Percentiles rank a stretch among this genome's conserved stretches.
Conservation (phyloP, 768 basidiomycete species). For the Leccinum disarticulatum region DNA sequence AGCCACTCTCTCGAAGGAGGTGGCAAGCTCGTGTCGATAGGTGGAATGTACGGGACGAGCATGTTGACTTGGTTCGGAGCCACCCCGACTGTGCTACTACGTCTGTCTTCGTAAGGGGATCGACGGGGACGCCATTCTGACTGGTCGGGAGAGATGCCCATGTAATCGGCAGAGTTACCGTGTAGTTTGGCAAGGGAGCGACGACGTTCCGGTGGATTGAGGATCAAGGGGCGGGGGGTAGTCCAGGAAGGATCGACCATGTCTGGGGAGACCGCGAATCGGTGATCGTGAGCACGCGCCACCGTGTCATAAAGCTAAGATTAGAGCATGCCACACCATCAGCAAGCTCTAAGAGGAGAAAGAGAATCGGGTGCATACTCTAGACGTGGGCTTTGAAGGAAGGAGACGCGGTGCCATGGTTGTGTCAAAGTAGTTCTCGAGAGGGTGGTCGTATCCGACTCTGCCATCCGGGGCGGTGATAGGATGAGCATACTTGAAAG, state of each 20-base stretch:
- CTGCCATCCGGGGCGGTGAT: constrained; percentile 13
- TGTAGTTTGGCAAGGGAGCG: constrained; percentile 14
- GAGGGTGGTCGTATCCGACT: constrained; percentile 22
- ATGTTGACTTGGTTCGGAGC: constrained; percentile 29
- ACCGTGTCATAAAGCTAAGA: constrained; percentile 32
- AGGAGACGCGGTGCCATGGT: constrained; percentile 19
- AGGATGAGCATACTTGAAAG: constrained; percentile 13
- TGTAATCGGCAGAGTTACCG: constrained; percentile 21
- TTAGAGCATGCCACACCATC: background rate
- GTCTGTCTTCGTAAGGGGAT: constrained; percentile 26
- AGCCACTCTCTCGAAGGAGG: constrained; percentile 20
- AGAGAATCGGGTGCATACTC: constrained; percentile 12
- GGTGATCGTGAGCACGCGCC: constrained; percentile 28
- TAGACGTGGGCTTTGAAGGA: constrained; percentile 11
- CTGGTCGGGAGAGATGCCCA: constrained; percentile 24
- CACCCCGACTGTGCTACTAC: constrained; percentile 24
- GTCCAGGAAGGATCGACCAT: constrained; percentile 15
- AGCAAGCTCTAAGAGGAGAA: background rate
- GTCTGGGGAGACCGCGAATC: constrained; percentile 10
- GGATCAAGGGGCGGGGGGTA: constrained; percentile 10
- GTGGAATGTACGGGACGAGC: constrained; percentile 25
- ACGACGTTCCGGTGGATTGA: constrained; percentile 16
- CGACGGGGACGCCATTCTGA: constrained; percentile 27
- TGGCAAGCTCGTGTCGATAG: constrained; percentile 20
- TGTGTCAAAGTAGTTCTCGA: constrained; percentile 27